Evolutionary conservation across 2,329 filamentous ascomycete species (phyloP).

Genomic region (Colletotrichum sp.): DNA sequence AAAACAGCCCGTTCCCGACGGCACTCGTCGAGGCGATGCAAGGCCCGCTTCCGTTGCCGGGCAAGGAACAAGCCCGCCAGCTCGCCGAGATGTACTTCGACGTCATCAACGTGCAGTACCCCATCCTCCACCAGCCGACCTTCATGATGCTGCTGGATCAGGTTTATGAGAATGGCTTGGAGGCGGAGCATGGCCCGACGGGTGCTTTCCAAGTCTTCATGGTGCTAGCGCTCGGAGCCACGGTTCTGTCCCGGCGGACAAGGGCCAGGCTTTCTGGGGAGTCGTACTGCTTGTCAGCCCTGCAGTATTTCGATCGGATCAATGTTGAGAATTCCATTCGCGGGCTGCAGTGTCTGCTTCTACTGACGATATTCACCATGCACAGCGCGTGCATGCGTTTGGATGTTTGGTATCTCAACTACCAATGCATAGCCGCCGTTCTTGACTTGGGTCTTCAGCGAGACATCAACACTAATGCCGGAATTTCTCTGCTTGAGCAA

Average conservation of each 20-base stretch:
- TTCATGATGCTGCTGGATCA: conserved; percentile 35
- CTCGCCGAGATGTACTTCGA: conserved; percentile 54
- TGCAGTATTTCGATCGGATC: conserved; percentile 50
- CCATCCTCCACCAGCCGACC: conserved; percentile 51
- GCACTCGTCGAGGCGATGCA: conserved; percentile 36
- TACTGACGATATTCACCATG: conserved; percentile 54
- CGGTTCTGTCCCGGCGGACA: conserved; percentile 46
- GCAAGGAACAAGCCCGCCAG: conserved; percentile 39
- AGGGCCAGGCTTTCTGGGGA: conserved; percentile 51
- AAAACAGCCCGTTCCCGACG: conserved; percentile 24
- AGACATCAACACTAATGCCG: conserved; percentile 44
- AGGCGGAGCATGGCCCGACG: conserved; percentile 28
- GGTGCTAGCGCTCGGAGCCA: conserved; percentile 56
- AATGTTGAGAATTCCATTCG: conserved; percentile 53
- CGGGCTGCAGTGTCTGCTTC: conserved; percentile 53
- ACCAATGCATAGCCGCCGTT: conserved; percentile 56
- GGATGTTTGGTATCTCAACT: conserved; percentile 61
- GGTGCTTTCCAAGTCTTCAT: conserved; percentile 55
- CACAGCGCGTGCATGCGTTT: conserved; percentile 53
- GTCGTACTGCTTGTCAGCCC: conserved; percentile 52
- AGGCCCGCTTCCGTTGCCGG: conserved; percentile 35
- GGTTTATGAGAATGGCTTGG: conserved; percentile 34
- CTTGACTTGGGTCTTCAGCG: conserved; percentile 58
- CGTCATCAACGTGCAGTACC: conserved; percentile 52
- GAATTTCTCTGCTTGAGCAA: conserved; percentile 51